Evolutionary conservation across 495 filamentous ascomycete genomes (phyloP), one percentile per base, ranked within the genome.

Genomic region (Trichocladium antarcticum): DNA sequence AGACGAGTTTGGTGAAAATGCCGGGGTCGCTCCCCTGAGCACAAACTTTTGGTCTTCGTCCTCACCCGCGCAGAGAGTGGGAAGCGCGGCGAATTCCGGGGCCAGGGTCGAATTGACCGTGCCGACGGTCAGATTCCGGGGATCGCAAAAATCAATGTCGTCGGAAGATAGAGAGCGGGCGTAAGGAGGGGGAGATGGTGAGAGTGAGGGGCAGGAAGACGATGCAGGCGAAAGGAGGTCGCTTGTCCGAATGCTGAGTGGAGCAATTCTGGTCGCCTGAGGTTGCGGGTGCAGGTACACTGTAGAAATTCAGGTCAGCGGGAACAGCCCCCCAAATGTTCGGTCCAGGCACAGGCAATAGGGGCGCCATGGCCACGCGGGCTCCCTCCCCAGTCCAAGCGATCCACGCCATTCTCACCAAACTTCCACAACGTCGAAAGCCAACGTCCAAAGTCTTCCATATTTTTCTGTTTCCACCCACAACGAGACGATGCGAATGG

Each of bases 111-210:
- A 67, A 61, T 71, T 71, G 34, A 79, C 74, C 1, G 79, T 72
- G 60, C 80, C 79, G 37, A 95, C 89, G 5, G 85, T 92, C 40
- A 98, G 73, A 58, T 94, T 85, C 51, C 89, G 84, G 19, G 92
- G 92, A 59, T 98, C 88, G 68, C 92, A 97, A 59, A 95, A 95
- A 67, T 88, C 80, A 54, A 81, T 65, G 58, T 88, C 85, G 34
- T 85, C 81, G 2, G 79, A 77, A 43, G 80, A 71, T 47, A 80
- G 66, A 1, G 83, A 82, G 42, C 78, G 78, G 22, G 87, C 85
- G 57, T 86, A 81, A 36, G 87, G 87, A 15, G 88, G 85, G 20
- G 90, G 83, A 11, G 80, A 83, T 0, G 83, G 84, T 0, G 84
- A 85, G 10, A 96, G 80, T 29, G 90, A 95, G 55, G 89, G 87